Base-by-base conservation (phyloP, 2,329 filamentous ascomycete genomes). In the Ceratocystis eucalypticola region DNA sequence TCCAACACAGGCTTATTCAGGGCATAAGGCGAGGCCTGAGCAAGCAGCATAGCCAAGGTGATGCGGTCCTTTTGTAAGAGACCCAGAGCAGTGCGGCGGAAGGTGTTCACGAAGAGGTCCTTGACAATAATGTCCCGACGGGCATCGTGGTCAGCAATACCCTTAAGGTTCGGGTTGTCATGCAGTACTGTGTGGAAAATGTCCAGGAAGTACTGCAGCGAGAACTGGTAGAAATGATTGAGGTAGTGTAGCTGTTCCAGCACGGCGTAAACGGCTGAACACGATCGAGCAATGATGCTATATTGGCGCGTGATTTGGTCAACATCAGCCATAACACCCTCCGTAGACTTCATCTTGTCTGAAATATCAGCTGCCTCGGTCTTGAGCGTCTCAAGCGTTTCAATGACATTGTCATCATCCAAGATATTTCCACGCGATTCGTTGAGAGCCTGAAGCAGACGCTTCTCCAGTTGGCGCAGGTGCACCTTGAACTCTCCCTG, bases 401-500 rank as follows among this genome's bases (percentile, higher is more conserved):
- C 90, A 71, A 99, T 97, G 72, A 99, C 94, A 71, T 94, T 91
- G 77, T 99, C 94, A 72, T 99, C 95, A 74, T 99, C 94, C 59
- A 99, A 84, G 71, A 99, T 99, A 72, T 99, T 99, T 71, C 94
- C 94, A 63, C 91, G 89, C 66, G 93, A 97, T 76, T 96, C 93
- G 73, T 99, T 99, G 73, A 99, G 86, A 30, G 95, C 93, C 75
- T 96, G 91, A 61, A 99, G 80, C 64, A 99, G 82, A 67, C 89
- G 87, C 78, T 96, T 96, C 80, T 99, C 95, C 33, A 99, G 83
- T 75, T 96, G 90, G 69, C 94, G 88, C 55, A 99, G 84, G 76
- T 96, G 93, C n/a, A 97, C 87, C 78, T 95, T 96, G 82, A 99
- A 99, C 77, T 99, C 95, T 72, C 94, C 94, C 78, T 99, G 94